phyloP scores from a whole-genome alignment of 768 basidiomycete genomes.

The Mycena sanguinolenta region DNA sequence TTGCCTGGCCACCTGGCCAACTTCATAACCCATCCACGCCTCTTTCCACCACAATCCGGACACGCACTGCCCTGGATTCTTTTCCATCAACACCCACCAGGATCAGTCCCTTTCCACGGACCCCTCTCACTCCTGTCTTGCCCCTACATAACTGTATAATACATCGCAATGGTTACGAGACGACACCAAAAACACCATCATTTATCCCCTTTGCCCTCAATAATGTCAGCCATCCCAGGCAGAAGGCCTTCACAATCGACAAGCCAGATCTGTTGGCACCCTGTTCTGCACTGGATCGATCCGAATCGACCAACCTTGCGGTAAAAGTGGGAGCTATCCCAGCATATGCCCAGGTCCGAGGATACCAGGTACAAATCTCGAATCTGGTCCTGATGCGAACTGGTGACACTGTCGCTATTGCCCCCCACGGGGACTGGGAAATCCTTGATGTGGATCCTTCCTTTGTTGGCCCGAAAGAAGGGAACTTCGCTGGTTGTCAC shows the following conservation, averaged over 20 bases:
- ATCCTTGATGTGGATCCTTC: constrained; percentile 38
- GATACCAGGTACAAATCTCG: constrained; percentile 37
- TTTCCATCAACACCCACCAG: neutral
- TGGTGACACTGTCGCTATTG: constrained; percentile 27
- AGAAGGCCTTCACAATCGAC: constrained; percentile 2
- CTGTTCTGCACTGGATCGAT: constrained; percentile 1
- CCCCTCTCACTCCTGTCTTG: neutral
- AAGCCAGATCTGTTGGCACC: neutral
- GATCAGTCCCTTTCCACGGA: neutral
- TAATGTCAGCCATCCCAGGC: neutral
- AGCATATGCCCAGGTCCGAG: neutral
- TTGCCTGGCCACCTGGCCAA: constrained; percentile 2
- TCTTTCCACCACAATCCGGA: neutral
- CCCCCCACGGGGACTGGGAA: constrained; percentile 42
- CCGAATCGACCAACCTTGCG: constrained; percentile 13
- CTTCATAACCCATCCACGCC: neutral
- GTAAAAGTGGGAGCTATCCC: neutral
- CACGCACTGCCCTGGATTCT: neutral
- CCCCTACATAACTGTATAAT: neutral
- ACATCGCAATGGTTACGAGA: constrained; percentile 10
- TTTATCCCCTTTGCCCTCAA: constrained; percentile 5
- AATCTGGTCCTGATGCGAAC: constrained; percentile 35
- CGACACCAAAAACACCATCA: constrained; percentile 3
- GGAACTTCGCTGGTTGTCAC: constrained; percentile 40
- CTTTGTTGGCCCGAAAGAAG: constrained; percentile 37